Percentiles rank a stretch among this genome's conserved stretches.
phyloP scores from a whole-genome alignment of 2,329 filamentous ascomycete species.

The Pestalotiopsis sp. region DNA sequence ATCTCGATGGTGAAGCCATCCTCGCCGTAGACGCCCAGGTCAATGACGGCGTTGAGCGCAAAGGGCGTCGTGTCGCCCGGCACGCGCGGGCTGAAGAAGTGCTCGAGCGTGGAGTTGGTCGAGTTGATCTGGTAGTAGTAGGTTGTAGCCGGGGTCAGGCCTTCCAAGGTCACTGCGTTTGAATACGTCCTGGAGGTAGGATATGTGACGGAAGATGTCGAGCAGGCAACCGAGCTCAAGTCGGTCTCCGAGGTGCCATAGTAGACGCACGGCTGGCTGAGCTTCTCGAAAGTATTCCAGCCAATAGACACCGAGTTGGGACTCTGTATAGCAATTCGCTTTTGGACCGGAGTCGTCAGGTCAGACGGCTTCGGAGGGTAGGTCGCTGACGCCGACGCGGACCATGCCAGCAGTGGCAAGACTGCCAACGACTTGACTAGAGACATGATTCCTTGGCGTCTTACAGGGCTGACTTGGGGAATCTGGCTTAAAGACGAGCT shows the following conservation, averaged over 20 bases:
- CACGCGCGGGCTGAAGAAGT: slow-evolving; percentile 56
- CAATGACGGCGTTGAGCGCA: slow-evolving; percentile 53
- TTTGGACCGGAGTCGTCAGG: slow-evolving; percentile 41
- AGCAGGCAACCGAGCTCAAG: slow-evolving; percentile 46
- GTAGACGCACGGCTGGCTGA: slow-evolving; percentile 49
- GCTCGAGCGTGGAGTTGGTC: slow-evolving; percentile 54
- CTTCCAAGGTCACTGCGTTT: slow-evolving; percentile 49
- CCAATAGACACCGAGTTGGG: slow-evolving; percentile 45
- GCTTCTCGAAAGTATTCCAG: slow-evolving; percentile 59
- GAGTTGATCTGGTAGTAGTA: slow-evolving; percentile 65
- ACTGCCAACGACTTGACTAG: slow-evolving; percentile 23
- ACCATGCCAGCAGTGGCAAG: slow-evolving; percentile 30
- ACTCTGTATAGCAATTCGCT: background rate
- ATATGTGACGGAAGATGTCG: slow-evolving; percentile 51
- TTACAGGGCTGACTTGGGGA: background rate
- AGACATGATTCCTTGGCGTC: slow-evolving; percentile 24
- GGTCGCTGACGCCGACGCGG: slow-evolving; percentile 31
- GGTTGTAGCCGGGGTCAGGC: slow-evolving; percentile 52
- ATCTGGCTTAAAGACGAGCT: background rate
- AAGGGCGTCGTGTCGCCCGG: slow-evolving; percentile 60
- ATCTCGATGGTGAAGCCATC: slow-evolving; percentile 54
- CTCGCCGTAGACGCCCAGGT: slow-evolving; percentile 56
- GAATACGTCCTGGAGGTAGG: slow-evolving; percentile 56
- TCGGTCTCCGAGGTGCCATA: slow-evolving; percentile 48
- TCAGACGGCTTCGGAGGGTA: slow-evolving; percentile 51